Evolutionary conservation across 2,329 filamentous ascomycete species (phyloP).

Genomic region (Sarocladium brachiariae): DNA sequence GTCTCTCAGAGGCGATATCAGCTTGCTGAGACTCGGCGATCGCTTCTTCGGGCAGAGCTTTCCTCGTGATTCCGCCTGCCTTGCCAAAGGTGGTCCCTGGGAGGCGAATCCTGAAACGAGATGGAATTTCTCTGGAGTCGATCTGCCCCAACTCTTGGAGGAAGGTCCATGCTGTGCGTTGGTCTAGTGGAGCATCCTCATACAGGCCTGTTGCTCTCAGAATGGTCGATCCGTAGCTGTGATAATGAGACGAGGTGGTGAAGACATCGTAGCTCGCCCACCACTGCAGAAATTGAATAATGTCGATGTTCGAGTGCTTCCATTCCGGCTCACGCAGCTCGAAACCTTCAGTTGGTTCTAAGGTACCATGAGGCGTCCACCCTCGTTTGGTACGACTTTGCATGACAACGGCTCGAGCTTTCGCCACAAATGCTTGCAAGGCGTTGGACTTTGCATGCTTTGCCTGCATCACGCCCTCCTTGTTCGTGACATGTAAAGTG

Average conservation of each 20-base stretch:
- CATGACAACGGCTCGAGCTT: conserved; percentile 44
- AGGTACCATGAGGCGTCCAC: conserved; percentile 44
- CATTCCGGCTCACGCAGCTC: conserved; percentile 20
- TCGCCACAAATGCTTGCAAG: conserved; percentile 39
- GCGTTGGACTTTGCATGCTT: conserved; percentile 13
- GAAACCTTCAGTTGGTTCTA: conserved; percentile 22
- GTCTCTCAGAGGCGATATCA: conserved; percentile 46
- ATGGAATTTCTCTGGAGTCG: conserved; percentile 61
- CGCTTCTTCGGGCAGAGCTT: conserved; percentile 18
- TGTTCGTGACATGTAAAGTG: background rate
- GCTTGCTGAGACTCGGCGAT: conserved; percentile 27
- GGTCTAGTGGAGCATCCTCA: conserved; percentile 31
- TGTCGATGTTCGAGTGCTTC: conserved; percentile 30
- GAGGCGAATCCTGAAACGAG: conserved; percentile 53
- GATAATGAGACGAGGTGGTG: conserved; percentile 40
- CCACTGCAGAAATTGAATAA: conserved; percentile 63
- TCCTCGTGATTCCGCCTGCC: conserved; percentile 34
- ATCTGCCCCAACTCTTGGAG: conserved; percentile 70
- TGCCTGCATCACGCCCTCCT: background rate
- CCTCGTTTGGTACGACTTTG: conserved; percentile 40
- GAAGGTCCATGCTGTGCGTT: conserved; percentile 53
- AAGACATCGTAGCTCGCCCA: conserved; percentile 57
- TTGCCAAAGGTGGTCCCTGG: conserved; percentile 39
- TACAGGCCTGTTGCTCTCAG: conserved; percentile 58
- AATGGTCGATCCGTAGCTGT: conserved; percentile 57